Evolutionary conservation across 192 early-diverging fungal species (phyloP).

Genomic region (Oehlia diaphana): DNA sequence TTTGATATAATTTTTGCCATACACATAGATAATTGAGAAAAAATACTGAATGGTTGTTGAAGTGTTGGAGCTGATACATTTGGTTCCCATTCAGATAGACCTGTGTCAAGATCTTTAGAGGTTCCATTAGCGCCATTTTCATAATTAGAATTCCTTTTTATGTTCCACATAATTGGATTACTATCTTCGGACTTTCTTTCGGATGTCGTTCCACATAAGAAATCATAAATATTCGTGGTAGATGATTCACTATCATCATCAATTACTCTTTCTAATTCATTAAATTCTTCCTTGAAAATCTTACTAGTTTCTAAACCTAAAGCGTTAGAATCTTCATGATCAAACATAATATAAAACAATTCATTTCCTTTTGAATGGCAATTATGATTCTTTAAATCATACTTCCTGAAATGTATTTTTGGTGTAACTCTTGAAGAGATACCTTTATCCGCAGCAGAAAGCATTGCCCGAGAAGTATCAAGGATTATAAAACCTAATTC

Average conservation of each 20-base stretch:
- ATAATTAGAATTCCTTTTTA: too few relatives aligned
- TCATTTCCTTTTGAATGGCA: neutral
- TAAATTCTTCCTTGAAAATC: neutral
- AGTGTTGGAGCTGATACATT: neutral
- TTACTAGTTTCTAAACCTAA: neutral
- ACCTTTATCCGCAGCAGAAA: neutral
- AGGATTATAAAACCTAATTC: neutral
- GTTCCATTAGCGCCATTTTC: neutral
- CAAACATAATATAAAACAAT: neutral
- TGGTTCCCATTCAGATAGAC: neutral
- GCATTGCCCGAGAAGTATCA: neutral
- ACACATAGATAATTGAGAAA: neutral
- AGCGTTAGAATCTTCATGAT: neutral
- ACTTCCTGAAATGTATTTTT: neutral
- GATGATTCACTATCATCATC: neutral
- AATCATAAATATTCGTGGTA: neutral
- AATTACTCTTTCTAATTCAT: neutral
- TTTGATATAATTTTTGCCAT: neutral
- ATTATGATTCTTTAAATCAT: neutral
- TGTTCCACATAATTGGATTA: neutral
- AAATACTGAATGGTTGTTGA: neutral
- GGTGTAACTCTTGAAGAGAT: neutral
- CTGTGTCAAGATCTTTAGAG: neutral
- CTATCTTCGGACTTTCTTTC: too few relatives aligned
- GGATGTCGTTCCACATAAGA: neutral